Evolutionary conservation across 345 rosid genomes (phyloP).

Genomic region (Eucalyptus grandis): DNA sequence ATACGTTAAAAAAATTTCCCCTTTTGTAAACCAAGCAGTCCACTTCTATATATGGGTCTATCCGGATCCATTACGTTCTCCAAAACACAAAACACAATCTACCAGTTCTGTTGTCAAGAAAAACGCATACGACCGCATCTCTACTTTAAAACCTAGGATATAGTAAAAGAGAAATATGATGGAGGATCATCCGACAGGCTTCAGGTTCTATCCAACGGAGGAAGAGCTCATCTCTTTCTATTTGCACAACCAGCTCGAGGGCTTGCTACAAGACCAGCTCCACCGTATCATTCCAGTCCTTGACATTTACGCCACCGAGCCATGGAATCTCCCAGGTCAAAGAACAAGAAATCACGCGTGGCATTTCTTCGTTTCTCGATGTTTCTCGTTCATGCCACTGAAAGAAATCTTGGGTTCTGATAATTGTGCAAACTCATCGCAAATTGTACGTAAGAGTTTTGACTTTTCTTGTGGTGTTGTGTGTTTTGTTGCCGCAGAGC

Average conservation of each 20-base stretch:
- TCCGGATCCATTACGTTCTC: background rate
- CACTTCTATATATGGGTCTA: background rate
- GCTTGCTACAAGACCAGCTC: background rate
- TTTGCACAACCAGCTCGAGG: background rate
- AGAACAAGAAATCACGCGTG: background rate
- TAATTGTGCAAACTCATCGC: background rate
- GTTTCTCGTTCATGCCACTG: background rate
- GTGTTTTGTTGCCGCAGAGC: conserved; percentile 18
- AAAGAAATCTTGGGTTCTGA: background rate
- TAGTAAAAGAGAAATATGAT: background rate
- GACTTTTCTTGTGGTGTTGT: background rate
- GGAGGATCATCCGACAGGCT: background rate
- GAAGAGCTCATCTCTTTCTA: background rate
- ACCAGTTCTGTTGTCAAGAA: background rate
- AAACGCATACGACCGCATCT: background rate
- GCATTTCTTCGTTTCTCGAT: background rate
- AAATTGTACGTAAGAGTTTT: background rate
- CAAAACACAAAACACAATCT: background rate
- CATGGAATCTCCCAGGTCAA: background rate
- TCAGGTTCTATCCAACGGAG: background rate
- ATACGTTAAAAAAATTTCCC: background rate
- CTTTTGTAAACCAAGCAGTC: background rate
- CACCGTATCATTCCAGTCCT: background rate
- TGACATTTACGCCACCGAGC: background rate
- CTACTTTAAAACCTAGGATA: background rate